Conservation (phyloP, 2,329 filamentous ascomycete species). For the Penicillium thymicola region DNA sequence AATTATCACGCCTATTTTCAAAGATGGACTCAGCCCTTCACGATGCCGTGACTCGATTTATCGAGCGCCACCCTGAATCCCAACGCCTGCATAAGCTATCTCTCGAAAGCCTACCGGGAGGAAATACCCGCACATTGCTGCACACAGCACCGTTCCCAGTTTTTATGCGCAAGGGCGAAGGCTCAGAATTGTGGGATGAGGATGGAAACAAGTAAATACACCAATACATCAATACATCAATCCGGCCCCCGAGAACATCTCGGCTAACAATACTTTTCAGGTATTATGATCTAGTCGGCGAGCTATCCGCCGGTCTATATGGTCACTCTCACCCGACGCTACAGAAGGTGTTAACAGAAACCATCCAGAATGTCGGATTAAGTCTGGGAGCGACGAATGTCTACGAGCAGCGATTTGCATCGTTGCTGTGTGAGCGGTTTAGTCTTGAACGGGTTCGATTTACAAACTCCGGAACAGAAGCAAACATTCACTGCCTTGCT, state of each 20-base stretch:
- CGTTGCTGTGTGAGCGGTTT: slow-evolving; percentile 55
- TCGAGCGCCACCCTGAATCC: slow-evolving; percentile 10
- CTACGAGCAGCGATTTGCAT: slow-evolving; percentile 53
- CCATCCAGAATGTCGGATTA: slow-evolving; percentile 48
- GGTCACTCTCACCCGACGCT: slow-evolving; percentile 62
- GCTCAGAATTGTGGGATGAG: slow-evolving; percentile 10
- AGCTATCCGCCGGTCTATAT: slow-evolving; percentile 64
- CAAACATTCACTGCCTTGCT: slow-evolving; percentile 59
- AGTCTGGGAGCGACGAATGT: slow-evolving; percentile 54
- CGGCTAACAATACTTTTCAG: not conserved
- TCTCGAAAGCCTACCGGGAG: slow-evolving; percentile 27
- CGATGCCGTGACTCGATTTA: not conserved
- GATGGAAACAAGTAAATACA: slow-evolving; percentile 21
- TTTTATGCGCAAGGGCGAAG: slow-evolving; percentile 11
- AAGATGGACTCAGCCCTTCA: not conserved
- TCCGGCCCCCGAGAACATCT: not conserved
- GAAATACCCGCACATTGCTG: slow-evolving; percentile 30
- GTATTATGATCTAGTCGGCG: slow-evolving; percentile 61
- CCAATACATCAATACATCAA: too few species aligned
- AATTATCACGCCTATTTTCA: too few species aligned
- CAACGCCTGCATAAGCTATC: slow-evolving; percentile 18
- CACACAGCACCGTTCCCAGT: slow-evolving; percentile 20
- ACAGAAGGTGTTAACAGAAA: slow-evolving; percentile 45
- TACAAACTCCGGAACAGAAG: slow-evolving; percentile 65
- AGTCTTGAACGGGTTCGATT: slow-evolving; percentile 55